A percentile compares a stretch with the other conserved stretches of the same genome.
Evolutionary conservation across 179 eudicot species (phyloP).

Genomic region (Camellia oleifera): DNA sequence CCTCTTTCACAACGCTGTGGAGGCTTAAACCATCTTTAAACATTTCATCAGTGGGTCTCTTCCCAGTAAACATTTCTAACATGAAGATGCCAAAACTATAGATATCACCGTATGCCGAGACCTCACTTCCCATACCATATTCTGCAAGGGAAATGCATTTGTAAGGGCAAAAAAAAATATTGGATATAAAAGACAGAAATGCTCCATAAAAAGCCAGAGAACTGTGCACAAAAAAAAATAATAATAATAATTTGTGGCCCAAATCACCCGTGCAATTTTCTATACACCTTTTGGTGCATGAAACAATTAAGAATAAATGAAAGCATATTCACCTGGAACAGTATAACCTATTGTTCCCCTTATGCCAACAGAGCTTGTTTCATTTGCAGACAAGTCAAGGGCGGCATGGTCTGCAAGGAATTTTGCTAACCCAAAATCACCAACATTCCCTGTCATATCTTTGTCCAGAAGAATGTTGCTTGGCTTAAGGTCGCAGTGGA

Average conservation of each 20-base stretch:
- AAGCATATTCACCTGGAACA: neutral
- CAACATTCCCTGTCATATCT: neutral
- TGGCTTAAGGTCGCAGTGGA: neutral
- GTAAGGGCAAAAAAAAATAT: no score
- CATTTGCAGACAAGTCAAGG: neutral
- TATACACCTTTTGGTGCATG: no score
- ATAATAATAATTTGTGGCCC: no score
- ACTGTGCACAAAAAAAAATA: no score
- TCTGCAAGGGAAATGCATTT: neutral
- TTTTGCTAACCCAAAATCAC: neutral
- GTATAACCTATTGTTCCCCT: neutral
- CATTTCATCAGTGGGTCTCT: neutral
- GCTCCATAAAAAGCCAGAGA: no score
- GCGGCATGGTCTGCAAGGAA: neutral
- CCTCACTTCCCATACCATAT: neutral
- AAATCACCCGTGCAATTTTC: no score
- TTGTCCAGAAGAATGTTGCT: neutral
- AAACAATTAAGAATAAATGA: neutral
- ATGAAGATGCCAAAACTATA: neutral
- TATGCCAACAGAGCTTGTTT: neutral
- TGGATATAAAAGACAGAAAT: no score
- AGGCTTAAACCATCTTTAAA: neutral
- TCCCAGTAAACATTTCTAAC: no score
- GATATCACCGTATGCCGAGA: neutral
- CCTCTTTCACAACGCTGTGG: neutral